Percentiles rank a stretch among this genome's conserved stretches.
These are phyloP conservation scores for Acmispon strigosus DNA, from an alignment of 306 rosid genomes.

Conservation along the genomic window DNA sequence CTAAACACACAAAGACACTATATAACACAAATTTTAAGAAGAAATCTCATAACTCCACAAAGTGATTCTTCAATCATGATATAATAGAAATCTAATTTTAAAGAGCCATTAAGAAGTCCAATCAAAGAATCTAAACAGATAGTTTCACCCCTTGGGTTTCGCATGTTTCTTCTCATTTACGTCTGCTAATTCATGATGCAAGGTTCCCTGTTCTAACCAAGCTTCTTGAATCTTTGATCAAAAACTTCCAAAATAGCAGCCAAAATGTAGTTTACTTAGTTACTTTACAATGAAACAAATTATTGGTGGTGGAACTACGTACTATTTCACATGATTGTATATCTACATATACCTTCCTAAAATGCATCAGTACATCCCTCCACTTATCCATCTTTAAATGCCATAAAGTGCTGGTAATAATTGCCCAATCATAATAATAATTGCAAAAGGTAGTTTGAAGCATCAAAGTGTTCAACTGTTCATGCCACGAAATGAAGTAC, in stretches of 20 bases:
- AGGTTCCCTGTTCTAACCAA: not conserved
- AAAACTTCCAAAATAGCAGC: not conserved
- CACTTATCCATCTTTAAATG: not conserved
- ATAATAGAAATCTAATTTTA: not conserved
- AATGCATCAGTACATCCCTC: not conserved
- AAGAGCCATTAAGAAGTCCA: not conserved
- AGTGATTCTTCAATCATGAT: not conserved
- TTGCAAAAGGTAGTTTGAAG: not conserved
- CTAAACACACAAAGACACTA: not conserved
- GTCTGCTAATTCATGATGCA: not conserved
- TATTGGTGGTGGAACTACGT: not conserved
- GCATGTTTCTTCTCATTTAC: not conserved
- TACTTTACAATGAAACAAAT: not conserved
- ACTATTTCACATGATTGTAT: not conserved
- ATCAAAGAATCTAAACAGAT: not conserved
- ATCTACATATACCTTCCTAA: not conserved
- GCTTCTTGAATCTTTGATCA: not conserved
- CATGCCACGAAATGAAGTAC: not conserved
- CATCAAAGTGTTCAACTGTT: too few relatives aligned
- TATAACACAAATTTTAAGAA: not conserved
- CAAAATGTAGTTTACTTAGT: not conserved
- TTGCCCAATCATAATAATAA: not conserved
- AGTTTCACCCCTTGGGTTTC: not conserved
- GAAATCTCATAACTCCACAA: not conserved
- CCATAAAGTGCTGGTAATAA: not conserved